Conservation (phyloP, 192 early-diverging fungal species). For the Dispira parvispora region DNA sequence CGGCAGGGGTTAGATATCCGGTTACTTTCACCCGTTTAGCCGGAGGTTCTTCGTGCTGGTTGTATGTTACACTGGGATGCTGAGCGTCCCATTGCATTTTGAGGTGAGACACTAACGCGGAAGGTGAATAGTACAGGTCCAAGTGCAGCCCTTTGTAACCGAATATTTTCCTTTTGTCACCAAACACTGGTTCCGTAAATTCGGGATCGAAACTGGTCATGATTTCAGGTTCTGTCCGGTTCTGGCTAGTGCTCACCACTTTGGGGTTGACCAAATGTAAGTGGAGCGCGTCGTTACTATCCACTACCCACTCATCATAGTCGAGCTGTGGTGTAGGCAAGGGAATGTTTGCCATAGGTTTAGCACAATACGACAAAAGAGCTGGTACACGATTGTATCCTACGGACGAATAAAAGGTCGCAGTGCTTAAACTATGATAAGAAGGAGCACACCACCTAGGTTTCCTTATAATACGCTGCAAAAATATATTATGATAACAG, state of each 20-base stretch:
- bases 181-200: slow-evolving; percentile 82
- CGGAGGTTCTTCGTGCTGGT: background rate
- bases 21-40: background rate
- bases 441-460: no score
- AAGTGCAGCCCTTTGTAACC: slow-evolving; percentile 76
- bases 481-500: no score
- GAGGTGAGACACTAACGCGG: background rate
- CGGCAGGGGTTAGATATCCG: background rate
- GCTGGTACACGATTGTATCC: no score
- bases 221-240: background rate
- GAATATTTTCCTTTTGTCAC: slow-evolving; percentile 69
- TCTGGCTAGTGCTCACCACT: no score
- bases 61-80: background rate
- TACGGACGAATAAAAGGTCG: no score
- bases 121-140: slow-evolving; percentile 21
- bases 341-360: no score
- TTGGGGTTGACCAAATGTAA: background rate
- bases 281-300: slow-evolving; percentile 3
- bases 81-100: background rate
- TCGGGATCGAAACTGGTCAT: slow-evolving; percentile 44
- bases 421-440: no score
- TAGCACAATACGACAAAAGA: no score
- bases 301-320: background rate
- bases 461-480: no score
- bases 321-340: background rate